A percentile compares a stretch with the other conserved stretches of the same genome.
These are phyloP conservation scores for Talaromyces sp. DNA, from an alignment of 2,329 filamentous ascomycete genomes.

Conservation along the genomic window DNA sequence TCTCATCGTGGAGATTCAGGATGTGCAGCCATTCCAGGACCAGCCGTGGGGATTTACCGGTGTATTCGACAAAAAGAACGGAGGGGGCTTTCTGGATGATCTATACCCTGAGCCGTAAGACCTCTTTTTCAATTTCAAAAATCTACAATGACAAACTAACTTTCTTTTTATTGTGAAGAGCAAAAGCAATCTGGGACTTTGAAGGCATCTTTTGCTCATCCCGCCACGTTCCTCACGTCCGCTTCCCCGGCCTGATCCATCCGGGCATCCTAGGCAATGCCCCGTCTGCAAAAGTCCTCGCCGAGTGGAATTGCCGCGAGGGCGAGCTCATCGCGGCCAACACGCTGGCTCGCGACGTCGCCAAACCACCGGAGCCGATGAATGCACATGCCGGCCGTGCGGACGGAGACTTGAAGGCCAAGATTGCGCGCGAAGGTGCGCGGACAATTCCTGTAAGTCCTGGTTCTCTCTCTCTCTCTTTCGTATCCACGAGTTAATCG, in stretches of 20 bases:
- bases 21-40: conserved; percentile 81
- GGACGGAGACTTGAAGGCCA: conserved; percentile 52
- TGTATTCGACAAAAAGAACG: conserved; percentile 72
- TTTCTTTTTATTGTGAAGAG: conserved; percentile 26
- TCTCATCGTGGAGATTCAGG: conserved; percentile 82
- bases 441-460: conserved; percentile 67
- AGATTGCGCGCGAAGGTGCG: conserved; percentile 71
- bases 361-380: conserved; percentile 65
- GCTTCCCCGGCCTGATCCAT: conserved; percentile 84
- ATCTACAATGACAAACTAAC: not conserved
- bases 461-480: not conserved
- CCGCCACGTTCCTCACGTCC: conserved; percentile 78
- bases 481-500: not conserved
- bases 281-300: conserved; percentile 69
- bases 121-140: too few species aligned
- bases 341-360: conserved; percentile 61
- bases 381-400: conserved; percentile 69
- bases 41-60: conserved; percentile 89
- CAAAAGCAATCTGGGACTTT: conserved; percentile 72
- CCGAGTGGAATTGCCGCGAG: conserved; percentile 79
- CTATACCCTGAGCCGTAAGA: conserved; percentile 71
- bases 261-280: conserved; percentile 88
- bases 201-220: conserved; percentile 76
- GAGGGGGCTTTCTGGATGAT: conserved; percentile 83
- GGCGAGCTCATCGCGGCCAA: conserved; percentile 66